These are phyloP conservation scores for Boechera stricta DNA, from an alignment of 345 rosid species.

Conservation along the genomic window DNA sequence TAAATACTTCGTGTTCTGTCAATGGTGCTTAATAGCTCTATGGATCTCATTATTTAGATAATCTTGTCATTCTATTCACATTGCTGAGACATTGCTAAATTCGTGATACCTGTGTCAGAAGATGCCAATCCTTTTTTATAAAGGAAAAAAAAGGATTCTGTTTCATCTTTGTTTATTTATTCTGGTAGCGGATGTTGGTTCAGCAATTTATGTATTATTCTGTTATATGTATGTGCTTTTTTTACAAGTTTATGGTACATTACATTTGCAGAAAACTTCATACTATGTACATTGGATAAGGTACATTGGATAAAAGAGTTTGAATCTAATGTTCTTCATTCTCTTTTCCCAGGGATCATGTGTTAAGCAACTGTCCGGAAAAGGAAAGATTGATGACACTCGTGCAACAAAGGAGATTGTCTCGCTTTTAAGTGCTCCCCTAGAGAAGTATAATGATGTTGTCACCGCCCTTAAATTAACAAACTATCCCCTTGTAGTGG, in stretches of 20 bases:
- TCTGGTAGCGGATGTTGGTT: not conserved
- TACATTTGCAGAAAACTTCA: constrained; percentile 14
- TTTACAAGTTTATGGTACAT: constrained; percentile 16
- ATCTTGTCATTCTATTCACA: constrained; percentile 23
- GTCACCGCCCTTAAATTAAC: constrained; percentile 89
- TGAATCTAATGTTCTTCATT: constrained; percentile 35
- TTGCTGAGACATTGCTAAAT: constrained; percentile 24
- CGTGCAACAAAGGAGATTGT: constrained; percentile 93
- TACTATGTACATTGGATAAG: constrained; percentile 17
- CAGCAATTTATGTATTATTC: not conserved
- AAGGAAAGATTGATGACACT: constrained; percentile 82
- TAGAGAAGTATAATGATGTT: constrained; percentile 93
- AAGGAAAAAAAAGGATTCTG: not conserved
- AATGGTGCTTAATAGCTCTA: constrained; percentile 17
- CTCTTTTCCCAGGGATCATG: constrained; percentile 82
- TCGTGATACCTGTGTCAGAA: not conserved
- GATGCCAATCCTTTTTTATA: not conserved
- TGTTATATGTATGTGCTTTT: constrained; percentile 9
- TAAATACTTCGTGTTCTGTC: constrained; percentile 16
- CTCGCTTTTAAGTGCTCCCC: constrained; percentile 93
- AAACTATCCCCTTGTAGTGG: constrained; percentile 86
- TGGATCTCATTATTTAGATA: constrained; percentile 8
- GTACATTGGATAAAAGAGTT: constrained; percentile 29
- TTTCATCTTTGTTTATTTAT: constrained; percentile 10
- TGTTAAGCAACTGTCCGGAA: constrained; percentile 72